phyloP scores from a whole-genome alignment of 768 basidiomycete species.

The Termitomyces sp. region DNA sequence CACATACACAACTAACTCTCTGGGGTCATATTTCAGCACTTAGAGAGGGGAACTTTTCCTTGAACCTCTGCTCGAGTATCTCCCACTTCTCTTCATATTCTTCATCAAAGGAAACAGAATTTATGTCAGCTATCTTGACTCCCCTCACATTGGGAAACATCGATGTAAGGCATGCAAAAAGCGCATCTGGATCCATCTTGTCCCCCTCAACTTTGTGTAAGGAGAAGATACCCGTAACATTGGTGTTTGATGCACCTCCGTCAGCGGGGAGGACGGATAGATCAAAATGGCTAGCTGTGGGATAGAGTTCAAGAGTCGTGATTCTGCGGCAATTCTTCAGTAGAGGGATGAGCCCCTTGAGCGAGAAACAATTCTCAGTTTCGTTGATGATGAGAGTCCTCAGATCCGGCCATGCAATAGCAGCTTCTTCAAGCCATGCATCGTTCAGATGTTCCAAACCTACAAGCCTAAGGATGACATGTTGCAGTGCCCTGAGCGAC shows the following conservation, averaged over 20 bases:
- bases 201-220: neutral
- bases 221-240: neutral
- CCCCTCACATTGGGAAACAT: conserved; percentile 2
- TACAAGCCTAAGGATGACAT: neutral
- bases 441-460: neutral
- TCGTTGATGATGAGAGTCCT: neutral
- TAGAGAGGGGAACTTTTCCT: neutral
- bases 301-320: neutral
- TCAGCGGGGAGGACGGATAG: neutral
- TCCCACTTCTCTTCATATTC: neutral
- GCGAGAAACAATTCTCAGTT: neutral
- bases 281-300: neutral
- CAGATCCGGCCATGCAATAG: neutral
- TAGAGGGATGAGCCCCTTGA: neutral
- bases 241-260: neutral
- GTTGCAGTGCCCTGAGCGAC: neutral
- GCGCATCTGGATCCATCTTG: neutral
- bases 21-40: conserved; percentile 18
- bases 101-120: neutral
- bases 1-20: too few species aligned
- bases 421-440: conserved; percentile 1
- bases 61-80: neutral
- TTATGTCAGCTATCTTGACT: neutral
- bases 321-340: neutral
- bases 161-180: neutral